phyloP scores from a whole-genome alignment of 345 rosid species.

The Linum usitatissimum region DNA sequence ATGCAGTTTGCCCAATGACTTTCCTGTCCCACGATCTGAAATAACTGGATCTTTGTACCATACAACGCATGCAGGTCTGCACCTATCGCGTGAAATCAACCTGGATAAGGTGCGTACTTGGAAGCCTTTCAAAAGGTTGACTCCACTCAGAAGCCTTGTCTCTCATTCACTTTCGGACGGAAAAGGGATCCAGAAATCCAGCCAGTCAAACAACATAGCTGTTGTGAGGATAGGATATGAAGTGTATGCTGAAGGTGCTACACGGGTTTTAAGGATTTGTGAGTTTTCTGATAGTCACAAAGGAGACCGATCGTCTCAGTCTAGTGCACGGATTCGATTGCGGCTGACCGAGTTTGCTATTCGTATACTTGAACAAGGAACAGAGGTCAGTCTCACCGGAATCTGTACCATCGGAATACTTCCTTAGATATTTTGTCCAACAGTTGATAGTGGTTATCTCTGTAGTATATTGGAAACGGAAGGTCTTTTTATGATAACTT shows the following conservation, averaged over 20 bases:
- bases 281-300: constrained; percentile 43
- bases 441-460: background rate
- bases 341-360: constrained; percentile 50
- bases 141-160: constrained; percentile 40
- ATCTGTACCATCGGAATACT: no score
- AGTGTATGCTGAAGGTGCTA: constrained; percentile 85
- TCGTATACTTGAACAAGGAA: constrained; percentile 62
- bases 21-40: background rate
- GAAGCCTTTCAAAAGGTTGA: constrained; percentile 66
- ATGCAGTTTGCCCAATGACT: background rate
- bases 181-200: constrained; percentile 33
- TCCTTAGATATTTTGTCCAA: background rate
- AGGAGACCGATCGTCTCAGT: constrained; percentile 27
- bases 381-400: constrained; percentile 60
- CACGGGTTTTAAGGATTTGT: constrained; percentile 72
- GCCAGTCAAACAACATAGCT: constrained; percentile 33
- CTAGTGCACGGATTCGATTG: constrained; percentile 52
- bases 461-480: background rate
- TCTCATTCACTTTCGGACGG: constrained; percentile 39
- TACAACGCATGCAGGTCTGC: constrained; percentile 40
- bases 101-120: constrained; percentile 89
- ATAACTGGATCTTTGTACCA: constrained; percentile 14
- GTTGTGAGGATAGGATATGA: constrained; percentile 67
- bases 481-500: background rate
- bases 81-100: constrained; percentile 63